These are phyloP conservation scores for Crepidotus variabilis DNA, from an alignment of 768 basidiomycete species.

Conservation along the genomic window DNA sequence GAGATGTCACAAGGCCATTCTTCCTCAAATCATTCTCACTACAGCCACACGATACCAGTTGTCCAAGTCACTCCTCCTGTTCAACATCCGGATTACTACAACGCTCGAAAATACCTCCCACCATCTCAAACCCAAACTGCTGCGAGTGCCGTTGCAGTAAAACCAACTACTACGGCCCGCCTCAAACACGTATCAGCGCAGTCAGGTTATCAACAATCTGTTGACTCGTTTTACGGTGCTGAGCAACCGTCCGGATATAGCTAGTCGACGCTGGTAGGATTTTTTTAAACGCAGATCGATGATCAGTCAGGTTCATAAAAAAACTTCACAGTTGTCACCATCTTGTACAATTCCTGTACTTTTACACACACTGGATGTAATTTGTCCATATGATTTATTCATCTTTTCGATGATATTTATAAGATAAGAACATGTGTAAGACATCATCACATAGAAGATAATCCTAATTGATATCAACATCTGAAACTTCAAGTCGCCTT, in stretches of 20 bases:
- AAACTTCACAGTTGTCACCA: not conserved
- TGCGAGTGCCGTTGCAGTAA: too few species aligned
- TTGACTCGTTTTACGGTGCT: conserved; percentile 40
- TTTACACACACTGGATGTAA: too few species aligned
- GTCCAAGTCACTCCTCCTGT: conserved; percentile 12
- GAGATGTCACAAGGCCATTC: not conserved
- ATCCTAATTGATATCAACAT: too few species aligned
- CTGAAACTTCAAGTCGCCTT: too few species aligned
- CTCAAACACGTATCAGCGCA: conserved; percentile 4
- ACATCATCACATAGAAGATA: too few species aligned
- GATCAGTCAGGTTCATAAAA: not conserved
- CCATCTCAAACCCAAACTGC: conserved; percentile 15
- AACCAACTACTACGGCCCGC: not conserved
- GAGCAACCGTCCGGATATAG: conserved; percentile 1
- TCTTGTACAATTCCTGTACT: too few species aligned
- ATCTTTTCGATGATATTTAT: too few species aligned
- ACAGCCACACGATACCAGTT: not conserved
- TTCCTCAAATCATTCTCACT: conserved; percentile 4
- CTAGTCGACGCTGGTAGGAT: not conserved
- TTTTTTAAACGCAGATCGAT: not conserved
- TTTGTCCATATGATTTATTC: too few species aligned
- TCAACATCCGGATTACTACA: conserved; percentile 18
- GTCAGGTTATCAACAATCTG: conserved; percentile 26
- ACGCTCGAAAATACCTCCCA: conserved; percentile 14
- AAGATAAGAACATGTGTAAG: too few species aligned